phyloP scores from a whole-genome alignment of 2,329 filamentous ascomycete species.

The Epichloe aotearoae region DNA sequence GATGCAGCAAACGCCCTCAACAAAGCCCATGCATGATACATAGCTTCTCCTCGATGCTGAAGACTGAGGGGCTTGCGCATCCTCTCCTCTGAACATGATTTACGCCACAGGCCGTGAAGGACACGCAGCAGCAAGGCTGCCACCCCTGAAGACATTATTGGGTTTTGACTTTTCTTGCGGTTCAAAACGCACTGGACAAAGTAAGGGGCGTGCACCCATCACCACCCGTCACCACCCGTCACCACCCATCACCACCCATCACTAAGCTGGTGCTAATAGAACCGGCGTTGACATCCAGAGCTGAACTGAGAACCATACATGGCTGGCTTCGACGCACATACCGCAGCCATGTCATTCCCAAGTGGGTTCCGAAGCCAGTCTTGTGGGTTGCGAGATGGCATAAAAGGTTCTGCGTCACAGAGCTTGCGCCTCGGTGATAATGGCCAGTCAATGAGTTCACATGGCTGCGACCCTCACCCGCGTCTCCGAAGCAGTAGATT shows the following conservation, averaged over 20 bases:
- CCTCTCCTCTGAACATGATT: neutral
- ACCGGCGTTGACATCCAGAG: slow-evolving; percentile 4
- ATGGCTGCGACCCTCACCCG: neutral
- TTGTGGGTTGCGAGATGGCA: neutral
- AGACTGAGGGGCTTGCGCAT: neutral
- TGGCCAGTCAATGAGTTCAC: neutral
- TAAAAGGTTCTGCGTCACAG: slow-evolving; percentile 6
- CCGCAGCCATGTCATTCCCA: neutral
- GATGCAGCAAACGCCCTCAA: no score
- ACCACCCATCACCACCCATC: neutral
- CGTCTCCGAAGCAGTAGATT: neutral
- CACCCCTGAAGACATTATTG: neutral
- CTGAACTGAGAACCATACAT: slow-evolving; percentile 7
- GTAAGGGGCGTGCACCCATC: slow-evolving; percentile 1
- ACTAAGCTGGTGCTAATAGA: neutral
- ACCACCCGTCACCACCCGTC: no score
- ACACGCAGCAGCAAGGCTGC: neutral
- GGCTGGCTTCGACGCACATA: slow-evolving; percentile 1
- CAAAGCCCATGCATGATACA: no score
- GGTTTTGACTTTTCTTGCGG: neutral
- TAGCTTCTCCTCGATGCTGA: no score
- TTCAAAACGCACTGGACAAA: neutral
- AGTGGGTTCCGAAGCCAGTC: slow-evolving; percentile 3
- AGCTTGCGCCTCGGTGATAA: neutral
- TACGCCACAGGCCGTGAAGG: neutral